A percentile compares a stretch with the other conserved stretches of the same genome.
These are phyloP conservation scores for Entomortierella parvispora DNA, from an alignment of 192 early-diverging fungal species.

Conservation along the genomic window DNA sequence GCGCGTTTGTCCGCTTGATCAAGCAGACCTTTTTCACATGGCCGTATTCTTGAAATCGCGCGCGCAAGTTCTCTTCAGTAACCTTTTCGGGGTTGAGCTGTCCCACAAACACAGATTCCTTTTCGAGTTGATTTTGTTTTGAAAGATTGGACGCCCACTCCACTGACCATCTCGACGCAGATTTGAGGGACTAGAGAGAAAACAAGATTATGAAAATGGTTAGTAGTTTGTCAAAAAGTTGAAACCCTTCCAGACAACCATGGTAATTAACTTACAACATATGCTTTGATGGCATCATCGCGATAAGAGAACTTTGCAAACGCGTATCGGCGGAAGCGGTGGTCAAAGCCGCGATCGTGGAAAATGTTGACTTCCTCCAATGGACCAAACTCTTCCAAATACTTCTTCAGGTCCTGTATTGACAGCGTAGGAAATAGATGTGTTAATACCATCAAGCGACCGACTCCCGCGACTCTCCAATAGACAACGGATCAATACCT, in stretches of 20 bases:
- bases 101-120: constrained; percentile 70
- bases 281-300: constrained; percentile 78
- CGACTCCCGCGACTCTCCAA: neutral
- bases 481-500: constrained; percentile 34
- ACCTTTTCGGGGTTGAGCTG: constrained; percentile 62
- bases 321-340: constrained; percentile 60
- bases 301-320: constrained; percentile 78
- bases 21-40: constrained; percentile 58
- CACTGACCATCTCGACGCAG: constrained; percentile 55
- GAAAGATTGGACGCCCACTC: constrained; percentile 72
- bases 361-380: constrained; percentile 72
- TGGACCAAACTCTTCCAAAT: constrained; percentile 64
- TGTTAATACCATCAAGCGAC: neutral
- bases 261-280: constrained; percentile 59
- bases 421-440: neutral
- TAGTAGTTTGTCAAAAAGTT: neutral
- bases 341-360: constrained; percentile 47
- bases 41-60: constrained; percentile 68
- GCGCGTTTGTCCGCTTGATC: constrained; percentile 54
- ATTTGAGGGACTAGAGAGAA: constrained; percentile 46
- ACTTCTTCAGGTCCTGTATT: constrained; percentile 45
- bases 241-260: neutral
- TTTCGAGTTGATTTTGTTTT: constrained; percentile 63
- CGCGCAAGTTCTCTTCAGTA: constrained; percentile 58
- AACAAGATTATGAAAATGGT: neutral